Base-by-base conservation (phyloP, 73 alveolate species). In the Blepharisma japonicum region DNA sequence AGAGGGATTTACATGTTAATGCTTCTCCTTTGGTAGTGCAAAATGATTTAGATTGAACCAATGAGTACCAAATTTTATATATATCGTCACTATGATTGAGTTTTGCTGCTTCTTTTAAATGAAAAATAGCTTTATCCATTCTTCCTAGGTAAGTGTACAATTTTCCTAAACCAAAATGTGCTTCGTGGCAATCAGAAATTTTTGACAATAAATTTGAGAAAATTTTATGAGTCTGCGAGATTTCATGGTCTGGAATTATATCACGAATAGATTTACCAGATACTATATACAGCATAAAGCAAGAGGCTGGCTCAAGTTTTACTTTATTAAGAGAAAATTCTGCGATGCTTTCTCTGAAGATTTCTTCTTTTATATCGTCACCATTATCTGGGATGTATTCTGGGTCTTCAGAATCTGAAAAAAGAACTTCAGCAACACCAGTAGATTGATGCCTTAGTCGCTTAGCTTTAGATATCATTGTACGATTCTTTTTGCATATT, bases 121-220 rank as follows among this genome's bases (percentile, higher is more conserved):
- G 81, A 23, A 82, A 82, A n/a, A 68, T 27, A 6, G 94, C 94
- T 25, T 38, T 21, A 20, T 77, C 89, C 39, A 83, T 46, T 49
- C 32, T 71, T 20, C 83, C 78, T 50, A 66, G 56, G 38, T 86
- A 81, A 56, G 77, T 71, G 49, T 78, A 79, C 5, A 87, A 55
- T 78, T 82, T 86, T 4, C 87, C 86, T 21, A 87, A 55, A 5
- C 90, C 90, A 61, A 78, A 83, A 42, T 66, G 80, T 0, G 94
- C 94, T 66, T 87, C 94, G 54, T 87, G 91, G 20, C 94, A 83
- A 5, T 61, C 18, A 0, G 68, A 48, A 21, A 14, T 56, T 81
- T 71, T 61, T 4, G 39, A 25, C 47, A 61, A 48, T 5, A 61
- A 20, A 61, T 61, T 61, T 14, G 23, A 61, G 18, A 25, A 20